These are phyloP conservation scores for Lumnitzera littorea DNA, from an alignment of 345 rosid genomes.

Conservation along the genomic window DNA sequence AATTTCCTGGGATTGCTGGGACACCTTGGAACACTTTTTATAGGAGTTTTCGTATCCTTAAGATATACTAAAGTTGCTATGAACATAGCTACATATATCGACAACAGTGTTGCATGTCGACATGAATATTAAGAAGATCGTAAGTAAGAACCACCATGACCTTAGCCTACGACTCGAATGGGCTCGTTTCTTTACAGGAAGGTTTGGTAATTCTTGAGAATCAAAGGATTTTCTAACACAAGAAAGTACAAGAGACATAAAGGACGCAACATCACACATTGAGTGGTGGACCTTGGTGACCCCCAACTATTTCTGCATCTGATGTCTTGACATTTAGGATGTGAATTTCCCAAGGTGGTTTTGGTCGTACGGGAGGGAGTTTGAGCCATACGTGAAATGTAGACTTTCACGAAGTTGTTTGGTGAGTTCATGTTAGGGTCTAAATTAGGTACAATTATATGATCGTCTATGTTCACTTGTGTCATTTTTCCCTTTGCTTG, in stretches of 20 bases:
- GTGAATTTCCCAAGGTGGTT: conserved; percentile 40
- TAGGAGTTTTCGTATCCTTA: conserved; percentile 46
- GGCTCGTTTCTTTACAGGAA: conserved; percentile 2
- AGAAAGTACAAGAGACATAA: conserved; percentile 50
- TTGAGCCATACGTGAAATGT: conserved; percentile 11
- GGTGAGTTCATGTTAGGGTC: conserved; percentile 3
- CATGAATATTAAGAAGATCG: background rate
- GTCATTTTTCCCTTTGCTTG: conserved; percentile 13
- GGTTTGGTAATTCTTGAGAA: conserved; percentile 13
- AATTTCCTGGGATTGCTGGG: conserved; percentile 16
- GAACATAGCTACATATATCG: conserved; percentile 16
- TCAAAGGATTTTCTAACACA: conserved; percentile 22
- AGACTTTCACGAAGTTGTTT: conserved; percentile 26
- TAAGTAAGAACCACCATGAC: background rate
- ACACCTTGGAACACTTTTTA: conserved; percentile 27
- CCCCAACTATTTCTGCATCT: conserved; percentile 22
- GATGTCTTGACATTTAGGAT: conserved; percentile 25
- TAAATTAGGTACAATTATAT: conserved; percentile 16
- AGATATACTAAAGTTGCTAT: conserved; percentile 35
- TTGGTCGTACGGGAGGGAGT: conserved; percentile 15
- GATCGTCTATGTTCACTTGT: conserved; percentile 23
- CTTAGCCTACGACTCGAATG: background rate
- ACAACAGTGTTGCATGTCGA: conserved; percentile 21
- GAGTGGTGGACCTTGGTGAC: conserved; percentile 54
- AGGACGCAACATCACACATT: conserved; percentile 50